Evolutionary conservation across 108 stramenopile species (phyloP).

Genomic region (Skeletonema costatum): DNA sequence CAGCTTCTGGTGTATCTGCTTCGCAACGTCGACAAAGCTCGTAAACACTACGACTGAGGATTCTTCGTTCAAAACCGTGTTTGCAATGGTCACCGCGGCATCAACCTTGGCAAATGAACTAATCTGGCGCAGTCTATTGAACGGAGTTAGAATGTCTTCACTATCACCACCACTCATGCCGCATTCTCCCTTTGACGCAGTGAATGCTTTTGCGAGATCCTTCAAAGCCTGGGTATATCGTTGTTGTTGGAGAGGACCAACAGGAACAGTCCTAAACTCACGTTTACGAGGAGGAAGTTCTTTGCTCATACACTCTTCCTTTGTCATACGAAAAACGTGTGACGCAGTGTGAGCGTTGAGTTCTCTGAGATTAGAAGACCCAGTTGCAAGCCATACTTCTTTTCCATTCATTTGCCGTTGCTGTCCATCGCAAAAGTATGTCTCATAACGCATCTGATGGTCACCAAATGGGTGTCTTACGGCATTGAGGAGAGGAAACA

Average conservation of each 20-base stretch:
- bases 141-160: constrained; percentile 66
- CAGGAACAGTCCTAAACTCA: constrained; percentile 58
- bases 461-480: constrained; percentile 82
- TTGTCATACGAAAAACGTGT: constrained; percentile 80
- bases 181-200: constrained; percentile 10
- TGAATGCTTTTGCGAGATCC: constrained; percentile 54
- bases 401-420: constrained; percentile 42
- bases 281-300: constrained; percentile 71
- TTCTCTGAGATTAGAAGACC: constrained; percentile 44
- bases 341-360: constrained; percentile 54
- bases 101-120: constrained; percentile 66
- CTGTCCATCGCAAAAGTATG: constrained; percentile 76
- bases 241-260: constrained; percentile 56
- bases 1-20: constrained; percentile 60
- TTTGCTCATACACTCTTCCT: constrained; percentile 76
- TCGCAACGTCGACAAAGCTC: constrained; percentile 71
- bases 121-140: constrained; percentile 51
- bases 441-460: constrained; percentile 70
- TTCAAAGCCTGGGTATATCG: constrained; percentile 64
- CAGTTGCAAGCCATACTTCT: constrained; percentile 61
- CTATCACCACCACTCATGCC: constrained; percentile 22
- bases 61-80: constrained; percentile 58
- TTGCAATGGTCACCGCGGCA: constrained; percentile 63
- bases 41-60: constrained; percentile 79
- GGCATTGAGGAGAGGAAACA: constrained; percentile 82